Base-by-base conservation (phyloP, 805 yeast species). In the Lipomyces starkeyi region DNA sequence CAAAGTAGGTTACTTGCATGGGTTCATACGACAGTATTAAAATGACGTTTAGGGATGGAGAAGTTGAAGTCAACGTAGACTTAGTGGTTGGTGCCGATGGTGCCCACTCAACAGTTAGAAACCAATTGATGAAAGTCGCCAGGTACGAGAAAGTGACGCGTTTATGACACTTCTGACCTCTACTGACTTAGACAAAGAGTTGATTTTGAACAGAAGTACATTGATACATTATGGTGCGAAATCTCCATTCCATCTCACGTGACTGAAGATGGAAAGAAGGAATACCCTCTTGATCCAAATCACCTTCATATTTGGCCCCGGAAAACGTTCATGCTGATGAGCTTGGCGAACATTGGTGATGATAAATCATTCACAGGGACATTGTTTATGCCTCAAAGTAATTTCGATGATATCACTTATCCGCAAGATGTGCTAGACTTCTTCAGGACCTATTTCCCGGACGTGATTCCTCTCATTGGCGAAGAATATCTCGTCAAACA, bases 281-380 rank as follows among this genome's bases (percentile, higher is more conserved):
- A 80, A 27, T 90, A 87, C 74, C 79, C 81, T 20, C 80, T 90
- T 27, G 86, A 87, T 71, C 88, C 93, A 7, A 87, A 91, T 78
- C 92, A 91, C 76, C 82, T 93, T 62, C 98, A 93, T 75, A 91
- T 93, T 58, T 93, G 98, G 98, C 98, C 98, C 3, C 82, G 97
- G 58, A 86, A 88, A 67, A 83, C 90, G 63, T 91, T 82, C 76
- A 93, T 93, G 98, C 83, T 93, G 73, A 93, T 93, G 74, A 97
- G 97, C 0, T 82, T 93, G 67, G 91, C 98, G 9, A 93, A 93
- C 73, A 78, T 80, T 29, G 70, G 70, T n/a, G 62, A 58, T n/a
- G 97, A 91, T 76, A 95, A 94, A 0, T 88, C 97, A 5, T 93
- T 93, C 78, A 93, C 97, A 0, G 88, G 91, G 1, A 93, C 98